These are phyloP conservation scores for Chrysoporthe cubensis DNA, from an alignment of 2,329 filamentous ascomycete genomes.

Conservation along the genomic window DNA sequence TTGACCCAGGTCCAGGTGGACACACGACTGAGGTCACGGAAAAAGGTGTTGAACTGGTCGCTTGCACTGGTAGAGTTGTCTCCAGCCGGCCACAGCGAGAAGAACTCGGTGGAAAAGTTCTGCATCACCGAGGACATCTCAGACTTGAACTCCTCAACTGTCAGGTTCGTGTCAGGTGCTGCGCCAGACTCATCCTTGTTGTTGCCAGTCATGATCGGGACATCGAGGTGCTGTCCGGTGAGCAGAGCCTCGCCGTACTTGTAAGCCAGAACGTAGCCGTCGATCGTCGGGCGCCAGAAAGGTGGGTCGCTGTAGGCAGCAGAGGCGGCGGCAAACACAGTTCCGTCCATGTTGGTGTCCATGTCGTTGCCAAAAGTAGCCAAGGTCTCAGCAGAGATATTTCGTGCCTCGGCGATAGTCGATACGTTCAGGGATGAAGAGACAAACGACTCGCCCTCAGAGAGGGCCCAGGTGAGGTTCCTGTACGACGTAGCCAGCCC, in stretches of 20 bases:
- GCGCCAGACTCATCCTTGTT: conserved; percentile 4
- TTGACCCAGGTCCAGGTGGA: conserved; percentile 35
- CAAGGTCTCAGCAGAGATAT: conserved; percentile 27
- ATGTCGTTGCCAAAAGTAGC: neutral
- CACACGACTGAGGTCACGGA: conserved; percentile 28
- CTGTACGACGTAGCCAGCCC: conserved; percentile 35
- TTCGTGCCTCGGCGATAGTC: neutral
- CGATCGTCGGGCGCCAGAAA: conserved; percentile 4
- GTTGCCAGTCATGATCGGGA: conserved; percentile 5
- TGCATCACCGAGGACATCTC: conserved; percentile 34
- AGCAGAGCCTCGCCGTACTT: neutral
- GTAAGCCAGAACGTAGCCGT: conserved; percentile 6
- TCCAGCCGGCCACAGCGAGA: conserved; percentile 24
- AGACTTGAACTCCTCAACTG: conserved; percentile 28
- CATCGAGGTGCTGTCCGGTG: neutral
- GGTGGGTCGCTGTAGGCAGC: neutral
- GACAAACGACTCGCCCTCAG: conserved; percentile 29
- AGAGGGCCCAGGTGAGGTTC: conserved; percentile 31
- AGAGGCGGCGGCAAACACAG: neutral
- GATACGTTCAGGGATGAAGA: neutral
- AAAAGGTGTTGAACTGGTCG: neutral
- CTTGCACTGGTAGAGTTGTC: neutral
- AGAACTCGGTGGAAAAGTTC: conserved; percentile 30
- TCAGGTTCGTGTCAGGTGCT: conserved; percentile 15
- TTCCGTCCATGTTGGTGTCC: neutral